These are phyloP conservation scores for Platanus orientalis DNA, from an alignment of 164 flowering plant genomes.

Conservation along the genomic window DNA sequence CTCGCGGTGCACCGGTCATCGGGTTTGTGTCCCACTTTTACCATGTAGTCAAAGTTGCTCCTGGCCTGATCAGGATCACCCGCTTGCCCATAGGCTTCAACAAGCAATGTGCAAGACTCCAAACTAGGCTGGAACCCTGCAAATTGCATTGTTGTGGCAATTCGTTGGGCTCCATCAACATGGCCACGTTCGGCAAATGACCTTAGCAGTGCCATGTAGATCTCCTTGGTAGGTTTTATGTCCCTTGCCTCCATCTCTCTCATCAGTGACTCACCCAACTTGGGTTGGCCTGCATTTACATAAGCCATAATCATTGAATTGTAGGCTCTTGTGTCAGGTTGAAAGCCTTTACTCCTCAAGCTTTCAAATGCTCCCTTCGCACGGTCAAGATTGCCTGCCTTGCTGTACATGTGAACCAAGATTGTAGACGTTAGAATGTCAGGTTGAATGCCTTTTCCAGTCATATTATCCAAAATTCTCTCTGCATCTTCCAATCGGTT, in stretches of 20 bases:
- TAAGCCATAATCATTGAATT: conserved; percentile 75
- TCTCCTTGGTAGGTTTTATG: conserved; percentile 55
- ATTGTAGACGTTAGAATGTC: conserved; percentile 46
- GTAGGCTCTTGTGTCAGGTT: conserved; percentile 57
- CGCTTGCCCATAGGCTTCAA: conserved; percentile 60
- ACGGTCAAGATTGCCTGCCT: conserved; percentile 56
- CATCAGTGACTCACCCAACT: conserved; percentile 48
- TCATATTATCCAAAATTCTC: conserved; percentile 76
- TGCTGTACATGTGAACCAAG: conserved; percentile 75
- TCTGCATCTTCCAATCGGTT: conserved; percentile 68
- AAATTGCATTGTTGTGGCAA: conserved; percentile 57
- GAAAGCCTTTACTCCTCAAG: conserved; percentile 58
- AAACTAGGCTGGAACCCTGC: conserved; percentile 45
- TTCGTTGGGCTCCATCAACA: conserved; percentile 45
- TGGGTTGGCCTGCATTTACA: conserved; percentile 59
- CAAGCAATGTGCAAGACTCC: conserved; percentile 61
- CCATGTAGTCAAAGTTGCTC: conserved; percentile 55
- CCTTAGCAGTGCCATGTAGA: conserved; percentile 68
- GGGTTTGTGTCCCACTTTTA: conserved; percentile 54
- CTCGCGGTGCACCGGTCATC: conserved; percentile 73
- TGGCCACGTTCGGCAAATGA: conserved; percentile 56
- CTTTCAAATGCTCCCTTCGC: conserved; percentile 66
- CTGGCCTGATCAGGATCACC: conserved; percentile 64
- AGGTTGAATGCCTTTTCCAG: conserved; percentile 57
- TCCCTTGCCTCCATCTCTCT: conserved; percentile 73